Evolutionary conservation across 1,284 basidiomycete species (phyloP), one percentile per base, ranked within the genome.

Genomic region (Heterobasidion parviporum): DNA sequence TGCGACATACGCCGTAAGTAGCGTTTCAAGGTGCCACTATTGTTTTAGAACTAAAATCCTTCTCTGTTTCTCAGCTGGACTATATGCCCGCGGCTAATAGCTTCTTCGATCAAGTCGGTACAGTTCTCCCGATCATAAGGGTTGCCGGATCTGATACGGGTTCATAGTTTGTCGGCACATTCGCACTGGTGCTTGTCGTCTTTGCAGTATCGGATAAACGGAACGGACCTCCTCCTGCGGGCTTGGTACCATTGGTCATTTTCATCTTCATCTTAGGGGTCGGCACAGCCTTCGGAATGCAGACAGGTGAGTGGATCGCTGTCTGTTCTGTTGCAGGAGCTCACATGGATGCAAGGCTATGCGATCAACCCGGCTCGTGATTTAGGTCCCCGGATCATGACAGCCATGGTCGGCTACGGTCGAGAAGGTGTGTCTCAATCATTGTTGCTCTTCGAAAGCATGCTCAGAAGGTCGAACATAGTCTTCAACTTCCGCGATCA

Each of bases 301-400:
- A 86, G 61, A 86, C 85, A 60, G 72, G 65, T 63, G 56, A 20
- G 59, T 54, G n/a, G 35, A 26, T 53, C 6, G 41, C 46, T 20
- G 46, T 15, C 12, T 32, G 46, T 6, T 10, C 26, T 48, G 46
- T 48, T n/a, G 12, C 46, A 6, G 10, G 16, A 26, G 46, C 47
- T 49, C 20, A 51, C 34, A 38, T 51, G 32, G 8, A 7, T 51
- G 50, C 15, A 41, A 67, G 79, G 70, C 14, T 81, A 74, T 61
- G 79, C 80, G 3, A 69, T 86, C 49, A 86, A 85, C 62, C 81
- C 81, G 8, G 83, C 84, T 2, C 77, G 85, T 59, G 85, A 86
- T 64, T 68, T 84, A 6, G 83, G 83, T 8, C 84, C 83, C 0
- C 70, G 83, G 3, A 66, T 86, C 51, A 69, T 83, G 62, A 80